These are phyloP conservation scores for Cladosporium sp. DNA, from an alignment of 2,329 filamentous ascomycete genomes.

Conservation along the genomic window DNA sequence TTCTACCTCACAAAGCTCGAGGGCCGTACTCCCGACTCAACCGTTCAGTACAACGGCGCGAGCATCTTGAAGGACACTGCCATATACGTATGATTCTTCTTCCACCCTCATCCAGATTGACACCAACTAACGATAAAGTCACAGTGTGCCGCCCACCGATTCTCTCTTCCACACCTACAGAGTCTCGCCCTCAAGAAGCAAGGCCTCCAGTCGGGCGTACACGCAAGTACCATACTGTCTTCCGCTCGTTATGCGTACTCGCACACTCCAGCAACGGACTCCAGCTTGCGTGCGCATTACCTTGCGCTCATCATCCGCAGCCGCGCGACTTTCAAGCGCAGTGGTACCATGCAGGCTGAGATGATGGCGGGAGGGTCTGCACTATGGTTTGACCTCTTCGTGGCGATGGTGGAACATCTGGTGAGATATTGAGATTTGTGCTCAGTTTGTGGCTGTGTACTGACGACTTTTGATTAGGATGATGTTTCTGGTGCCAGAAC, in stretches of 20 bases:
- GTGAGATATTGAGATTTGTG: constrained; percentile 45
- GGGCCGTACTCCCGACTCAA: constrained; percentile 46
- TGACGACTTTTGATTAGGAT: neutral
- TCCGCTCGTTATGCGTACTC: constrained; percentile 88
- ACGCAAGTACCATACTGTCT: constrained; percentile 77
- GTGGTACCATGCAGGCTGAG: constrained; percentile 91
- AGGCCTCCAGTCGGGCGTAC: constrained; percentile 78
- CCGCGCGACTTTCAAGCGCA: constrained; percentile 83
- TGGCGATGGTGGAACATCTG: constrained; percentile 87
- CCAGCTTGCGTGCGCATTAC: constrained; percentile 86
- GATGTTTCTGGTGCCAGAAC: neutral
- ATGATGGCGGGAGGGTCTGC: constrained; percentile 79
- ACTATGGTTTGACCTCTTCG: constrained; percentile 90
- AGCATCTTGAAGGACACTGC: constrained; percentile 82
- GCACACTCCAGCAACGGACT: constrained; percentile 84
- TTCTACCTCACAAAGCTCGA: constrained; percentile 60
- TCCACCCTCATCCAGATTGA: neutral
- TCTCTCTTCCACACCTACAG: constrained; percentile 79
- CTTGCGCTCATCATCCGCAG: constrained; percentile 87
- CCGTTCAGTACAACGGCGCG: constrained; percentile 59
- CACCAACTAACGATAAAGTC: constrained; percentile 12
- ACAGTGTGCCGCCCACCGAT: constrained; percentile 74
- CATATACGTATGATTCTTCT: constrained; percentile 60
- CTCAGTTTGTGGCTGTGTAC: neutral
- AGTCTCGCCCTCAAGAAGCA: constrained; percentile 82